phyloP scores from a whole-genome alignment of 768 basidiomycete species.

The Lactifluus piperatus region DNA sequence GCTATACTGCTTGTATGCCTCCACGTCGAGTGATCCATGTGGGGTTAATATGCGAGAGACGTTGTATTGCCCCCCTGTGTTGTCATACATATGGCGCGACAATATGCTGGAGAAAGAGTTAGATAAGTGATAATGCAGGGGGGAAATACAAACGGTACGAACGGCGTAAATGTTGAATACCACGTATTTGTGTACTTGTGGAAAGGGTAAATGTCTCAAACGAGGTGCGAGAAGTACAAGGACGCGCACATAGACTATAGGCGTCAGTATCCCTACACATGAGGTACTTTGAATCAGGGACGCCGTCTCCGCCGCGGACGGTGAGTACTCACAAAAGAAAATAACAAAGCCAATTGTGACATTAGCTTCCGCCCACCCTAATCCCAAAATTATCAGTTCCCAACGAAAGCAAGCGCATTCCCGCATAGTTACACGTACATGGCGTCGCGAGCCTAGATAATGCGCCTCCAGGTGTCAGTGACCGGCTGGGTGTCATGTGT shows the following conservation, averaged over 20 bases:
- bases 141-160: slow-evolving; percentile 10
- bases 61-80: slow-evolving; percentile 34
- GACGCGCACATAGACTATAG: slow-evolving; percentile 27
- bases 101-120: slow-evolving; percentile 30
- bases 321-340: slow-evolving; percentile 32
- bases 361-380: slow-evolving; percentile 70
- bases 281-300: background rate
- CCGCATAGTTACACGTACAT: slow-evolving; percentile 31
- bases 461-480: background rate
- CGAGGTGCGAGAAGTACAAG: background rate
- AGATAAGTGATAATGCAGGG: background rate
- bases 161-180: slow-evolving; percentile 32
- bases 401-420: background rate
- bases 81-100: slow-evolving; percentile 35
- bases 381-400: background rate
- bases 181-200: slow-evolving; percentile 30
- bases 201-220: background rate
- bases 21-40: slow-evolving; percentile 29
- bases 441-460: slow-evolving; percentile 50
- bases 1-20: slow-evolving; percentile 34
- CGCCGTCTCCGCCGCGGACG: background rate
- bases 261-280: slow-evolving; percentile 31
- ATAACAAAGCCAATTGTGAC: slow-evolving; percentile 41
- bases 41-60: slow-evolving; percentile 33
- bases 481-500: background rate